Evolutionary conservation across 2,329 filamentous ascomycete genomes (phyloP).

Genomic region (Microsporum ferrugineum): DNA sequence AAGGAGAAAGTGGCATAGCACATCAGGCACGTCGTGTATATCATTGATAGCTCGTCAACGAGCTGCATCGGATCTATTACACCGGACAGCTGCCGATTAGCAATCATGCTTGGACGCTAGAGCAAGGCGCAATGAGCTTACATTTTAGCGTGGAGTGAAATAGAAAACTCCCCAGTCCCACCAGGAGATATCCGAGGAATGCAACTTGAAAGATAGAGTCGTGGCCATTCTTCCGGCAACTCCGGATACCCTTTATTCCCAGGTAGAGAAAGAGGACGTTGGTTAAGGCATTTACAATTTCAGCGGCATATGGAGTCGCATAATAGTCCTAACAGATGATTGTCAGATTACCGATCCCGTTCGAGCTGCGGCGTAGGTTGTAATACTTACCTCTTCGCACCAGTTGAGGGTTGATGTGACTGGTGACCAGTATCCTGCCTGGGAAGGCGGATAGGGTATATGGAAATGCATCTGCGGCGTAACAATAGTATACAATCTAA

Average conservation of each 20-base stretch:
- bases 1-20: slow-evolving; percentile 66
- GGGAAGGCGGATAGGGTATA: slow-evolving; percentile 35
- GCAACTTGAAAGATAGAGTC: slow-evolving; percentile 62
- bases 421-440: slow-evolving; percentile 54
- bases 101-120: neutral
- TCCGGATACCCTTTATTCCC: slow-evolving; percentile 61
- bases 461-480: slow-evolving; percentile 23
- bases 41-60: slow-evolving; percentile 60
- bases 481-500: neutral
- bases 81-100: slow-evolving; percentile 15
- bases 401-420: slow-evolving; percentile 65
- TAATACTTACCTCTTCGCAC: slow-evolving; percentile 57
- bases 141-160: slow-evolving; percentile 56
- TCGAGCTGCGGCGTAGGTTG: neutral
- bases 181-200: slow-evolving; percentile 51
- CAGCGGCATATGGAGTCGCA: slow-evolving; percentile 62
- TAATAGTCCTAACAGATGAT: slow-evolving; percentile 54
- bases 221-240: slow-evolving; percentile 61
- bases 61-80: slow-evolving; percentile 55
- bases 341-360: neutral
- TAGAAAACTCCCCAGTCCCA: slow-evolving; percentile 50
- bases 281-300: slow-evolving; percentile 69
- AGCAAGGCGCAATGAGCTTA: slow-evolving; percentile 17
- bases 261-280: slow-evolving; percentile 73
- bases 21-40: slow-evolving; percentile 61